Evolutionary conservation across 1,284 basidiomycete species (phyloP).

Genomic region (Ceratobasidium sp.): DNA sequence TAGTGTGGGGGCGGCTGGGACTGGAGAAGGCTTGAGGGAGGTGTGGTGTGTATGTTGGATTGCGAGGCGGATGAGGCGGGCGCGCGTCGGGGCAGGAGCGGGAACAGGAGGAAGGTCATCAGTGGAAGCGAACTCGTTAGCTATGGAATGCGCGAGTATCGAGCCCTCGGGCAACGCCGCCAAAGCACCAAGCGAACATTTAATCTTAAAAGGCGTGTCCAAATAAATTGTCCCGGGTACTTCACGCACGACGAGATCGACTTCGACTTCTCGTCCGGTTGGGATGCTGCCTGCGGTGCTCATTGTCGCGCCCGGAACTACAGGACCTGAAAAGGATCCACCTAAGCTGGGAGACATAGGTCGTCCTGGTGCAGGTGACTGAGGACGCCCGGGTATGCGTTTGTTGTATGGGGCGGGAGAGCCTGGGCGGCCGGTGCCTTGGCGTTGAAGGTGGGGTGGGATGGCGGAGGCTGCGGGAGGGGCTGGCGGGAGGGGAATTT

Average conservation of each 20-base stretch:
- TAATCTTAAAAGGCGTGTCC: conserved; percentile 71
- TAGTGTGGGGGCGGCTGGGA: conserved; percentile 54
- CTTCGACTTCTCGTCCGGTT: conserved; percentile 62
- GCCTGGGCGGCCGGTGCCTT: conserved; percentile 64
- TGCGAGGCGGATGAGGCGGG: conserved; percentile 65
- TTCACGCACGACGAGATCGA: conserved; percentile 69
- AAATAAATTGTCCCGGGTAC: conserved; percentile 62
- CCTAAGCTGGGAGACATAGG: conserved; percentile 44
- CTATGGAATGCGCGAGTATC: conserved; percentile 55
- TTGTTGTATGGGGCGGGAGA: conserved; percentile 70
- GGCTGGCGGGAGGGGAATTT: conserved; percentile 61
- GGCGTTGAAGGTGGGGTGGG: conserved; percentile 78
- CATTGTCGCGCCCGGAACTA: background rate
- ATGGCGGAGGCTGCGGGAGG: conserved; percentile 72
- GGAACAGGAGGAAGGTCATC: background rate
- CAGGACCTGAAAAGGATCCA: conserved; percentile 49
- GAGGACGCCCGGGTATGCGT: conserved; percentile 60
- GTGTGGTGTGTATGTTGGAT: conserved; percentile 69
- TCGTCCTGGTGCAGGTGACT: conserved; percentile 62
- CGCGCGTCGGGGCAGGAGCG: conserved; percentile 2
- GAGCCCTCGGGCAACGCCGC: conserved; percentile 57
- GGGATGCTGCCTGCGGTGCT: too few relatives aligned
- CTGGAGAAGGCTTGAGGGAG: conserved; percentile 19
- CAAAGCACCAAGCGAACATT: conserved; percentile 60
- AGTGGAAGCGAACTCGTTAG: background rate